A percentile compares a stretch with the other conserved stretches of the same genome.
Conservation (phyloP, 2,329 filamentous ascomycete species). For the Verticillium dahliae region DNA sequence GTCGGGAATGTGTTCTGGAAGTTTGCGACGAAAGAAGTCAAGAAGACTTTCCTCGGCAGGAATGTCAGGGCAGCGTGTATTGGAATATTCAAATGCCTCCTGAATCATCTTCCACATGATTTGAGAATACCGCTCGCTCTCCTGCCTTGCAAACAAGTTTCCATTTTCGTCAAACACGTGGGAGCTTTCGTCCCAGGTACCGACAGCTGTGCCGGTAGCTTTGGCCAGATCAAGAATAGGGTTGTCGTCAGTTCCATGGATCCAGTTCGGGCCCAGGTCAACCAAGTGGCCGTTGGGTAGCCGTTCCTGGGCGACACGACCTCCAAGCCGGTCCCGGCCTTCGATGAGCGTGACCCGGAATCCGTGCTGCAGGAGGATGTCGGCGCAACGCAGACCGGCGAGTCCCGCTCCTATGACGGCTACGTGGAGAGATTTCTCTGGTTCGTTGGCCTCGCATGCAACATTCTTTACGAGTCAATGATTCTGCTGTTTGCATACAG, state of each 20-base stretch:
- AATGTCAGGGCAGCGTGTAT: constrained; percentile 45
- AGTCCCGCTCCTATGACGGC: constrained; percentile 66
- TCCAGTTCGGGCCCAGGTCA: constrained; percentile 73
- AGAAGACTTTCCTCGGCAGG: constrained; percentile 38
- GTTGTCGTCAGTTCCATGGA: constrained; percentile 66
- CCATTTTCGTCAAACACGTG: constrained; percentile 53
- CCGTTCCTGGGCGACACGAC: constrained; percentile 49
- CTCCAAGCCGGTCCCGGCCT: constrained; percentile 60
- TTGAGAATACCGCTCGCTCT: constrained; percentile 40
- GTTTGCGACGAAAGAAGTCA: constrained; percentile 44
- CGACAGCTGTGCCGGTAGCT: constrained; percentile 46
- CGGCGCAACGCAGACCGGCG: constrained; percentile 64
- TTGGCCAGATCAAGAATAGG: constrained; percentile 62
- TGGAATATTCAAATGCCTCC: constrained; percentile 61
- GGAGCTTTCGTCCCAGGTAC: constrained; percentile 44
- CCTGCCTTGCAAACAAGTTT: constrained; percentile 34
- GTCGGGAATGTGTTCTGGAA: constrained; percentile 39
- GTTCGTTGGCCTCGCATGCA: background rate
- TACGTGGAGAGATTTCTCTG: constrained; percentile 41
- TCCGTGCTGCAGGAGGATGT: constrained; percentile 57
- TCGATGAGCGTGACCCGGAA: constrained; percentile 65
- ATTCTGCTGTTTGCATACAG: background rate
- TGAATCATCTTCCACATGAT: constrained; percentile 64
- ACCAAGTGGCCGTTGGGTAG: constrained; percentile 42
- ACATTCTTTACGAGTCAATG: constrained; percentile 5